Conservation (phyloP, 495 filamentous ascomycete species). For the Neurospora sublineolata region DNA sequence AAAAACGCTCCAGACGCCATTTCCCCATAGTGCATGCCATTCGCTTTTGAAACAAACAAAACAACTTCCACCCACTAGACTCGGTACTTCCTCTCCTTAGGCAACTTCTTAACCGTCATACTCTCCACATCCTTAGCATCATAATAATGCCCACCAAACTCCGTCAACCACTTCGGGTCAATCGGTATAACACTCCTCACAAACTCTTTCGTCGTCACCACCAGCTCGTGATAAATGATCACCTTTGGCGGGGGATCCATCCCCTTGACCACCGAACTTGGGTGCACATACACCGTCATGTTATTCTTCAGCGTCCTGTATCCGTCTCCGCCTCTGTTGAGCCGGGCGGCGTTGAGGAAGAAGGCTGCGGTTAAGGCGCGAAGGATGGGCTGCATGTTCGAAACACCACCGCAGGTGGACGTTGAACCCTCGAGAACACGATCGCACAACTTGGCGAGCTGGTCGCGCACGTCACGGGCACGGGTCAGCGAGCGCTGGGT, state of each 20-base stretch:
- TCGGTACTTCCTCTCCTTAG: conserved; percentile 22
- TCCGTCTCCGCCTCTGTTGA: conserved; percentile 75
- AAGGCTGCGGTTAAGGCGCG: conserved; percentile 86
- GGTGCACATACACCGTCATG: conserved; percentile 82
- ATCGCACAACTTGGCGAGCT: conserved; percentile 89
- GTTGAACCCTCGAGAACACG: conserved; percentile 68
- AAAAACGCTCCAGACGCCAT: not conserved
- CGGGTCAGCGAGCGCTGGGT: conserved; percentile 79
- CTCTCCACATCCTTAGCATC: conserved; percentile 87
- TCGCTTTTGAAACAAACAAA: not conserved
- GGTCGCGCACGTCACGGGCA: conserved; percentile 86
- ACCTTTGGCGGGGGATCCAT: conserved; percentile 66
- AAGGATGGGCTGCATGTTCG: conserved; percentile 64
- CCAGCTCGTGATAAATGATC: conserved; percentile 86
- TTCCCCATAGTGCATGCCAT: not conserved
- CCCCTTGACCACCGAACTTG: conserved; percentile 69
- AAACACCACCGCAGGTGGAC: conserved; percentile 58
- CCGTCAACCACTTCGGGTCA: conserved; percentile 73
- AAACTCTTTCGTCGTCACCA: conserved; percentile 88
- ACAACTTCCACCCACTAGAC: not conserved
- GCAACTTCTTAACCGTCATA: conserved; percentile 61
- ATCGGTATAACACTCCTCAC: conserved; percentile 82
- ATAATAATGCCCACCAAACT: conserved; percentile 91
- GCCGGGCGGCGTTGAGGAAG: conserved; percentile 83
- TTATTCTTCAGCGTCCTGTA: conserved; percentile 95